A percentile compares a stretch with the other conserved stretches of the same genome.
Conservation (phyloP, 2,329 filamentous ascomycete genomes). For the Sporothrix globosa region DNA sequence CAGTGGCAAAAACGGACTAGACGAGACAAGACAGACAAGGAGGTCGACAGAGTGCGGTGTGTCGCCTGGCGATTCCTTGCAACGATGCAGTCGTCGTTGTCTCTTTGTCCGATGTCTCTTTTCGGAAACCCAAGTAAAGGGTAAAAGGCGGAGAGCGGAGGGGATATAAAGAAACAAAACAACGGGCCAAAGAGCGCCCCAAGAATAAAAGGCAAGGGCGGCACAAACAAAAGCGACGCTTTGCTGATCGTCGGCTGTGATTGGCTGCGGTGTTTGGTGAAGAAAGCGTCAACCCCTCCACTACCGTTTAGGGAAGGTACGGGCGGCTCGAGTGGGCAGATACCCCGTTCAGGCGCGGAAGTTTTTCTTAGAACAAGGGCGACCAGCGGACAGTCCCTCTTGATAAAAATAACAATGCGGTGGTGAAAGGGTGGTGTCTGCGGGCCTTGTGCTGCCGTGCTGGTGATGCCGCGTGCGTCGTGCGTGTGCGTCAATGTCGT, state of each 20-base stretch:
- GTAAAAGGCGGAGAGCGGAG: slow-evolving; percentile 24
- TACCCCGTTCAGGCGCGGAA: slow-evolving; percentile 26
- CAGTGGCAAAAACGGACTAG: slow-evolving; percentile 7
- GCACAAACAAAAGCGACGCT: slow-evolving; percentile 18
- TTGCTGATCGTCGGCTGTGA: slow-evolving; percentile 26
- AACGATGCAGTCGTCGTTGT: slow-evolving; percentile 23
- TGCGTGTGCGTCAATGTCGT: slow-evolving; percentile 24
- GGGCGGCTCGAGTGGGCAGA: slow-evolving; percentile 33
- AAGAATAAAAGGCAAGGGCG: slow-evolving; percentile 22
- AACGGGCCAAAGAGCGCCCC: slow-evolving; percentile 9
- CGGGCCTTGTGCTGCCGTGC: slow-evolving; percentile 29
- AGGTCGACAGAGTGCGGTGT: slow-evolving; percentile 10
- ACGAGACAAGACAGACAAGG: slow-evolving; percentile 15
- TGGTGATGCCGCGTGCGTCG: slow-evolving; percentile 21
- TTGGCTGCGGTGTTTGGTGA: slow-evolving; percentile 28
- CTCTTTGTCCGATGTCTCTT: slow-evolving; percentile 31
- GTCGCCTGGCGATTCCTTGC: slow-evolving; percentile 12
- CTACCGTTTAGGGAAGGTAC: slow-evolving; percentile 36
- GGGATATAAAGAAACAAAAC: slow-evolving; percentile 23
- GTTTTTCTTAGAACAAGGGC: slow-evolving; percentile 19
- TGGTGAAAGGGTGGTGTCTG: neutral
- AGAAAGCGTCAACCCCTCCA: slow-evolving; percentile 32
- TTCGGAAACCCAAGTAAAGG: slow-evolving; percentile 1
- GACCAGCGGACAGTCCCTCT: neutral
- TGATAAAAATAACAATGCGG: slow-evolving; percentile 22